These are phyloP conservation scores for Mollisiaceae sp. DNA, from an alignment of 2,329 filamentous ascomycete genomes.

Conservation along the genomic window DNA sequence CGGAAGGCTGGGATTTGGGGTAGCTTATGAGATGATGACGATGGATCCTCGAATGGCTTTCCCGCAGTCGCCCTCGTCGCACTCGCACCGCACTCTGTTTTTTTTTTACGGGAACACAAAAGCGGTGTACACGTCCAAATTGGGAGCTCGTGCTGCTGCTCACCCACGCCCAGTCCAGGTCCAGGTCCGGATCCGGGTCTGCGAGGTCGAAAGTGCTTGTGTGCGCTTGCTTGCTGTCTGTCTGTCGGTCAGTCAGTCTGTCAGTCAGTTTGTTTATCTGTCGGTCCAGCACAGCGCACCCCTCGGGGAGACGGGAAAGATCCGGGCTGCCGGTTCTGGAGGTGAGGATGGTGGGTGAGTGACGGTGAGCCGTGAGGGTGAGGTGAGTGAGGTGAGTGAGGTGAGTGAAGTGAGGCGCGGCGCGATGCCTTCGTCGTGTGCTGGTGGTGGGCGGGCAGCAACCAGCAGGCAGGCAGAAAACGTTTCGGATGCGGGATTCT, in stretches of 20 bases:
- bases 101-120: conserved; percentile 12
- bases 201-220: not conserved
- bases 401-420: not conserved
- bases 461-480: not conserved
- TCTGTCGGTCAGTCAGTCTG: not conserved
- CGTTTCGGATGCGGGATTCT: not conserved
- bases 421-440: not conserved
- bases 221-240: not conserved
- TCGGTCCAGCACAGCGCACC: conserved; percentile 1
- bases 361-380: not conserved
- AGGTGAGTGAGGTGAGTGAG: not conserved
- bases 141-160: not conserved
- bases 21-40: not conserved
- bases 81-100: too few species aligned
- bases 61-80: not conserved
- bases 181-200: too few species aligned
- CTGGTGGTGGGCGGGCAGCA: not conserved
- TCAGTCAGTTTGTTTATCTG: not conserved
- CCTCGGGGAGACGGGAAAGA: conserved; percentile 1
- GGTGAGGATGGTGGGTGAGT: not conserved
- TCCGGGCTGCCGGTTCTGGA: conserved; percentile 1
- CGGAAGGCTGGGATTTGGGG: not conserved
- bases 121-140: conserved; percentile 7
- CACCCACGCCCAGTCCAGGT: too few species aligned
- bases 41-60: not conserved